phyloP scores from a whole-genome alignment of 2,329 filamentous ascomycete genomes.

The Epichloe sibirici region DNA sequence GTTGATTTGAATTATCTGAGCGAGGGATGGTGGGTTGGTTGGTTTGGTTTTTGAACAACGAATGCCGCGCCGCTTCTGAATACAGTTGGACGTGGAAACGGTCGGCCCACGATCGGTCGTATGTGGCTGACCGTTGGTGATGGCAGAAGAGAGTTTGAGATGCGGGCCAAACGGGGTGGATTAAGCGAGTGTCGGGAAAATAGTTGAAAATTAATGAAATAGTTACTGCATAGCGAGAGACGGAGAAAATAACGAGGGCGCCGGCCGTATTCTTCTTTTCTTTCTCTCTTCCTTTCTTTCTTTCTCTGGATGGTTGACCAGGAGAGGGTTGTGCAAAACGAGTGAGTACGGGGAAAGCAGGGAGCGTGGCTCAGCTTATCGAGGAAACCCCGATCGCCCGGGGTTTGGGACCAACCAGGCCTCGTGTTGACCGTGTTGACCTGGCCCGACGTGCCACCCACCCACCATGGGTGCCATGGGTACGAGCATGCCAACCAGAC shows the following conservation, averaged over 20 bases:
- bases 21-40: neutral
- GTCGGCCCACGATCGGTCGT: conserved; percentile 1
- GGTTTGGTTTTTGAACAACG: neutral
- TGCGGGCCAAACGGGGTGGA: conserved; percentile 2
- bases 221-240: conserved; percentile 10
- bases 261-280: neutral
- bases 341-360: neutral
- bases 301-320: neutral
- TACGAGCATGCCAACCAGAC: neutral
- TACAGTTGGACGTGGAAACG: neutral
- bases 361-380: neutral
- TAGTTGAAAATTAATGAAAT: neutral
- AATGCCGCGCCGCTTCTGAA: neutral
- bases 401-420: neutral
- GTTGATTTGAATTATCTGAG: neutral
- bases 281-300: neutral
- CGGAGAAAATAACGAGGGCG: conserved; percentile 7
- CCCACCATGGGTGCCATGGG: neutral
- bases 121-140: conserved; percentile 4
- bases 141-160: neutral
- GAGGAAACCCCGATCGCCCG: neutral
- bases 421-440: neutral
- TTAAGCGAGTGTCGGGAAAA: conserved; percentile 9
- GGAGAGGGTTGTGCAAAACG: neutral
- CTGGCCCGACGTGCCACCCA: neutral